A percentile compares a stretch with the other conserved stretches of the same genome.
These are phyloP conservation scores for Nakazawaea laoshanensis DNA, from an alignment of 805 yeast genomes.

Conservation along the genomic window DNA sequence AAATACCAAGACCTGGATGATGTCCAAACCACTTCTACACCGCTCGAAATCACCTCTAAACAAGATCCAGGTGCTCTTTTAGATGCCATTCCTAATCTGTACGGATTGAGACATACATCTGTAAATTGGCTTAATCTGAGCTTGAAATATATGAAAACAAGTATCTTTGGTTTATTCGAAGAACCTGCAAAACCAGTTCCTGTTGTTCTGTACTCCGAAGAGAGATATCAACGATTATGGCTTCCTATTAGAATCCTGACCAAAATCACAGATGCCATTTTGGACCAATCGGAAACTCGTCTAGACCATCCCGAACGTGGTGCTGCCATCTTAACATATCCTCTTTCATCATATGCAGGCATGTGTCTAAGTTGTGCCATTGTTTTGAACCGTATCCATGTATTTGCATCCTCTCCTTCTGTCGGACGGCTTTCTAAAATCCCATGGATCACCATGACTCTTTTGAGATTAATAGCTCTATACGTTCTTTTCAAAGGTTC, in stretches of 20 bases:
- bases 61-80: too few species aligned
- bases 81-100: too few species aligned
- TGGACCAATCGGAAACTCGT: conserved; percentile 23
- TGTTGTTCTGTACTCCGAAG: too few species aligned
- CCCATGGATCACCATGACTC: conserved; percentile 19
- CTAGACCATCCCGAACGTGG: conserved; percentile 20
- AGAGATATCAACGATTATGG: neutral
- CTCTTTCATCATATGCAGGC: conserved; percentile 40
- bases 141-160: too few species aligned
- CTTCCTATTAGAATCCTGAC: conserved; percentile 10
- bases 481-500: conserved; percentile 23
- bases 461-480: conserved; percentile 31
- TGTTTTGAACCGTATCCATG: conserved; percentile 46
- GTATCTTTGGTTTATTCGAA: too few species aligned
- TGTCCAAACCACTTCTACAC: too few species aligned
- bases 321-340: conserved; percentile 38
- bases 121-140: neutral
- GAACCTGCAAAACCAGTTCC: too few species aligned
- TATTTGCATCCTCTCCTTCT: conserved; percentile 32
- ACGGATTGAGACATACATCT: too few species aligned
- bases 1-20: too few species aligned
- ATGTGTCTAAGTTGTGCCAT: conserved; percentile 52
- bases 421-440: conserved; percentile 27
- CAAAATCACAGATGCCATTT: conserved; percentile 22
- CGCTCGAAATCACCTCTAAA: too few species aligned